Percentiles rank a stretch among this genome's conserved stretches.
Conservation (phyloP, 768 basidiomycete species). For the Dioszegia crocea region DNA sequence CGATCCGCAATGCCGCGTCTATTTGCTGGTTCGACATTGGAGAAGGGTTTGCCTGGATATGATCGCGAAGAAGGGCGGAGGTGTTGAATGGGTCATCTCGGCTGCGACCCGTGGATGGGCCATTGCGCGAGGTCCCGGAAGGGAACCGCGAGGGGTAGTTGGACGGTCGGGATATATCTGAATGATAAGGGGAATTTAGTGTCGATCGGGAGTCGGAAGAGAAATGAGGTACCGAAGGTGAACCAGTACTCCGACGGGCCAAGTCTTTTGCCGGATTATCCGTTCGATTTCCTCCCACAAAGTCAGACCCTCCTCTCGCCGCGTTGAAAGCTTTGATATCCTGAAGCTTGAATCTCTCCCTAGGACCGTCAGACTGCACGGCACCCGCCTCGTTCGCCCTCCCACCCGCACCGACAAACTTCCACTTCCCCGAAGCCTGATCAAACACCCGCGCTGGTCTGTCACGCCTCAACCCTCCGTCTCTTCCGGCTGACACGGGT, state of each 20-base stretch:
- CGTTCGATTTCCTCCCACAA: no score
- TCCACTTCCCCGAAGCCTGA: neutral
- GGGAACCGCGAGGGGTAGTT: no score
- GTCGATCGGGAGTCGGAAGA: no score
- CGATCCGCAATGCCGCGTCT: slow-evolving; percentile 16
- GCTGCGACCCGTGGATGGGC: neutral
- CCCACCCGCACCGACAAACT: neutral
- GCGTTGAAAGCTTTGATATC: no score
- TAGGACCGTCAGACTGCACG: no score
- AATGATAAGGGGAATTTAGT: no score
- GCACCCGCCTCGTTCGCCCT: neutral
- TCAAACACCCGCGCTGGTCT: neutral
- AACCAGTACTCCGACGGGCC: no score
- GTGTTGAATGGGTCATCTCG: slow-evolving; percentile 3
- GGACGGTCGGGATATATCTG: no score
- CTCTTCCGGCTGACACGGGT: neutral
- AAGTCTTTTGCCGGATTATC: no score
- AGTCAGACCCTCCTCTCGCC: neutral
- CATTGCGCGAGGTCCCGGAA: no score
- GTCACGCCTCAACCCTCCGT: neutral
- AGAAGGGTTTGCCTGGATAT: neutral
- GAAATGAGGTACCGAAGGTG: no score
- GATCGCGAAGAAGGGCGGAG: neutral
- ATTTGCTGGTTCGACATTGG: slow-evolving; percentile 13
- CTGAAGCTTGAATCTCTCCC: no score